Base-by-base conservation (phyloP, 306 rosid species). In the Vigna unguiculata region DNA sequence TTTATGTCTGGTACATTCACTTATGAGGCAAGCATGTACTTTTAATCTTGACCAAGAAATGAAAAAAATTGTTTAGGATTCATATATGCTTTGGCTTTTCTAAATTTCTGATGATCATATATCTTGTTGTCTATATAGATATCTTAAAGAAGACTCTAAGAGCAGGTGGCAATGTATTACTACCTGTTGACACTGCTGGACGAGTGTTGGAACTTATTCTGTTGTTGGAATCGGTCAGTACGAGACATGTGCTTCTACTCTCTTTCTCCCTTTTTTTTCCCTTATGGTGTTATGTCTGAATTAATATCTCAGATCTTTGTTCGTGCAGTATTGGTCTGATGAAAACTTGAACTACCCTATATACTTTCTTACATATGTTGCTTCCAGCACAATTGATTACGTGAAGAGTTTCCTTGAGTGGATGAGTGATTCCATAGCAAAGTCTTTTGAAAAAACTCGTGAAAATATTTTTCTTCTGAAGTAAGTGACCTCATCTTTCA, bases 401-500 rank as follows among this genome's bases (percentile, higher is more conserved):
- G 89, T 92, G 77, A 90, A 89, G 86, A 92, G 91, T 87, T 95
- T 92, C 88, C 96, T 95, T 38, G 97, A 95, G 86, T 95, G 97
- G 99, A 95, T 95, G 99, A 95, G 97, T 82, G 99, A 95, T 78
- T 78, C 92, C 80, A 95, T 95, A 43, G 92, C 97, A 19, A 95
- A 95, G 86, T 92, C 99, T 71, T 95, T 95, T 77, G 99, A 90
- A 81, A 90, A 87, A 80, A 92, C 95, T 62, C 91, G 99, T 74
- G 96, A 92, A 72, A 95, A 95, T 86, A 90, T 91, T 40, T 95
- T 95, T 86, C 87, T 81, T 85, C 78, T 95, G 81, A 95, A 86
- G 97, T 95, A 88, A 89, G 98, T 79, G 36, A 22, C 63, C 28
- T 77, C 68, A 77, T 59, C 45, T 41, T 76, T 52, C 21, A 74